A percentile compares a stretch with the other conserved stretches of the same genome.
Evolutionary conservation across 371 early-diverging fungal genomes (phyloP).

Genomic region (Actinomortierella wolfii): DNA sequence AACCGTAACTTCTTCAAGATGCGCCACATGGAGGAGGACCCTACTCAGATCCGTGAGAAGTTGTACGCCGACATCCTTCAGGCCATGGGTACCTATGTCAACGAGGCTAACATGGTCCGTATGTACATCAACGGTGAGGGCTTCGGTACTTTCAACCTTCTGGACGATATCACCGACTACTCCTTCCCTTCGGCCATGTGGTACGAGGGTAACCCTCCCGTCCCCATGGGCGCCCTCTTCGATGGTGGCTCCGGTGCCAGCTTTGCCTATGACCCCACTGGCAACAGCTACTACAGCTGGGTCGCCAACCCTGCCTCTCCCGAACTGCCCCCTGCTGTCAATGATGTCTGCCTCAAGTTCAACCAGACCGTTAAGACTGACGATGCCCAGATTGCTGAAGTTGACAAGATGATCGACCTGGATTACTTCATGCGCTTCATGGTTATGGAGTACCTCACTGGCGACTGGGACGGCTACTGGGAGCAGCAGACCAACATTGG

Average conservation of each 20-base stretch:
- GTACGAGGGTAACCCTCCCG: slow-evolving; percentile 51
- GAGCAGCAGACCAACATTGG: slow-evolving; percentile 59
- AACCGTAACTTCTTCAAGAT: slow-evolving; percentile 59
- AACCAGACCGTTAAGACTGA: slow-evolving; percentile 47
- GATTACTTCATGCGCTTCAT: slow-evolving; percentile 61
- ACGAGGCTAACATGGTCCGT: slow-evolving; percentile 58
- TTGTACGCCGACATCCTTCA: slow-evolving; percentile 55
- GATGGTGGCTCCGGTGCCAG: slow-evolving; percentile 60
- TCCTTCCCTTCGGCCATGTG: slow-evolving; percentile 54
- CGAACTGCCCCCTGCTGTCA: slow-evolving; percentile 46
- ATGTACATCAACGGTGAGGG: slow-evolving; percentile 56
- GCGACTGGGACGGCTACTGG: slow-evolving; percentile 67
- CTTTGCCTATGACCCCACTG: slow-evolving; percentile 46
- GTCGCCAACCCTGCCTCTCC: slow-evolving; percentile 44
- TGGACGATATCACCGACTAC: slow-evolving; percentile 57
- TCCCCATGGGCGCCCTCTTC: slow-evolving; percentile 52
- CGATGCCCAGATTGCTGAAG: slow-evolving; percentile 47
- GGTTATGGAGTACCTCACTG: slow-evolving; percentile 62
- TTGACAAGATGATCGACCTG: slow-evolving; percentile 50
- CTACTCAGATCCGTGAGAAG: slow-evolving; percentile 65
- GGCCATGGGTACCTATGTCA: slow-evolving; percentile 55
- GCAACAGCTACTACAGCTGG: slow-evolving; percentile 45
- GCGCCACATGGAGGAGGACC: slow-evolving; percentile 63
- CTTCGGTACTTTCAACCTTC: slow-evolving; percentile 59
- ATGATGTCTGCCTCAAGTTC: slow-evolving; percentile 49